Evolutionary conservation across 805 yeast species (phyloP), one percentile per base, ranked within the genome.

Genomic region (Wickerhamomyces pijperi): DNA sequence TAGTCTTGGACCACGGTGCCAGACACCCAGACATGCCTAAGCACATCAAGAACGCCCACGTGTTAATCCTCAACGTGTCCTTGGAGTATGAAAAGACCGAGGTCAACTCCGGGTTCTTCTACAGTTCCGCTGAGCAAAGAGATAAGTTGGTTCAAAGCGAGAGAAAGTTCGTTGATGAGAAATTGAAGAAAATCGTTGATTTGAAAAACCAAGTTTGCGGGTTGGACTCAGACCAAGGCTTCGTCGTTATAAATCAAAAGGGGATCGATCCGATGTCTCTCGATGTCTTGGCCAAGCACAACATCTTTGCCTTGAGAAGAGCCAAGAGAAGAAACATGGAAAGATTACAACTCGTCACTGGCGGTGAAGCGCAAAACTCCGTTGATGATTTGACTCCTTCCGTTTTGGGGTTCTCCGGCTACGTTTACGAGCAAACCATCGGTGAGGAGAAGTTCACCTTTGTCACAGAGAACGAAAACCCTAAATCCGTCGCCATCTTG

Each of bases 281-380:
- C 46, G 98, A 92, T 58, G 80, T 90, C 5, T 70, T 92, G 47
- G 97, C 97, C 34, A 86, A 85, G 58, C 82, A 92, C 62, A 83
- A 82, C 51, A 92, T 92, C 49, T 69, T 92, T 51, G 98, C 98
- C 1, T 71, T 92, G 53, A 80, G 99, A 69, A 78, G 98, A 58
- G 99, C 99, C 34, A 92, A 92, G 70, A 79, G 99, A 69, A 82
- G 99, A 67, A 92, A 92, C 63, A 90, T 92, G 98, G 99, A 92
- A 67, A 79, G 99, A 59, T 71, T 92, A 57, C 99, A 92, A 64
- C 72, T 92, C 44, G 86, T 87, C 39, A 84, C 95, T 46, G 98
- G 97, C 23, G 99, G 98, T 51, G 92, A 82, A 58, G 97, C 97
- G 8, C 97, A 90, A 65, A 92, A 92, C 63, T 82, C 95, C 13